Base-by-base conservation (phyloP, 73 alveolate genomes). In the Durusdinium trenchii region DNA sequence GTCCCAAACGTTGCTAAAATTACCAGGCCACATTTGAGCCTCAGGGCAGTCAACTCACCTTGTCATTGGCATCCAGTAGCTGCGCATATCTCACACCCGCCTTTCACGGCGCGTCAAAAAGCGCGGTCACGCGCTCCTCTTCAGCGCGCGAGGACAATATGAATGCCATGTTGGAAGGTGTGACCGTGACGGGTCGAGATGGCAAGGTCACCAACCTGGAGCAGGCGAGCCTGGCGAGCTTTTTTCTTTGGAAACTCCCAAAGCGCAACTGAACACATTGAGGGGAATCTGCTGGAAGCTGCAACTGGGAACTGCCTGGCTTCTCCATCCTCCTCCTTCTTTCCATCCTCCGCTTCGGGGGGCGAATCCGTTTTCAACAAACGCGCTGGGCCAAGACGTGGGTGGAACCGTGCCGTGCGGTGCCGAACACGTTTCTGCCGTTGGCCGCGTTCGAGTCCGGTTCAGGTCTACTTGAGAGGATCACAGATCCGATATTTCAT, bases 141-240 rank as follows among this genome's bases (percentile, higher is more conserved):
- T 57, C 32, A 35, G 12, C 50, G 47, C 84, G 57, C 14, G 86
- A 99, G 99, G 99, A 99, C 99, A 99, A 99, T 50, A 99, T 99
- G 99, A 99, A 99, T 86, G 99, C 99, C 95, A 96, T 99, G 96
- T 99, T 99, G 86, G 99, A 99, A 89, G 99, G 99, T 95, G 99
- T 99, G 54, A 99, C 99, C 51, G 99, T 99, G 93, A 99, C 99
- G 35, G 99, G 99, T 57, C 99, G 99, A 79, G 99, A 99, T 90
- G 99, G 99, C 89, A 99, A 99, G 99, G 99, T 99, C 71, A 95
- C 99, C 54, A 76, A 78, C 73, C 79, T 94, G 46, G 99, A 94
- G 94, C 98, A 92, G 98, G 98, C 60, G 47, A 43, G 64, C 4
- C 30, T 16, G 51, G 83, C n/a, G 50, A 50, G 35, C 57, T 75